phyloP scores from a whole-genome alignment of 192 early-diverging fungal species.

The Podila epicladia region DNA sequence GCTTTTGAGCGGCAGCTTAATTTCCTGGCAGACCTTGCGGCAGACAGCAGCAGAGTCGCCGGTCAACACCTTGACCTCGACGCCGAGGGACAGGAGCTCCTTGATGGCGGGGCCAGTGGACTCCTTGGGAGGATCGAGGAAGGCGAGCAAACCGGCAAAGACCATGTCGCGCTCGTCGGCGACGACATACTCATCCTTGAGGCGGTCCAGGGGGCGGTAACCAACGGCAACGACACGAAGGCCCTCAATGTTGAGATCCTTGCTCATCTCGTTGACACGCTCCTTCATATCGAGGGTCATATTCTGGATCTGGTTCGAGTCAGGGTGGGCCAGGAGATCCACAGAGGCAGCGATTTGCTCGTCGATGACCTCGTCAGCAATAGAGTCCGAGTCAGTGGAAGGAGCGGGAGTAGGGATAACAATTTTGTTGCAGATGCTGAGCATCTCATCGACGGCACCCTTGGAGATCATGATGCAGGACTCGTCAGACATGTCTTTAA shows the following conservation, averaged over 20 bases:
- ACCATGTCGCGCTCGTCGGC: conserved; percentile 54
- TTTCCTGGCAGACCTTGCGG: conserved; percentile 56
- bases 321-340: conserved; percentile 5
- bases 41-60: conserved; percentile 62
- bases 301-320: conserved; percentile 8
- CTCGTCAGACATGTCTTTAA: conserved; percentile 20
- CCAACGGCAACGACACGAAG: conserved; percentile 62
- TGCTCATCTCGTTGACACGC: conserved; percentile 25
- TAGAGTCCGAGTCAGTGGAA: neutral
- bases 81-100: conserved; percentile 45
- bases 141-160: conserved; percentile 57
- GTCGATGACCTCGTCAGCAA: conserved; percentile 6
- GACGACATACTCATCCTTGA: conserved; percentile 16
- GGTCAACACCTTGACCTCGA: conserved; percentile 63
- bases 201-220: conserved; percentile 28
- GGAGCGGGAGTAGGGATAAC: conserved; percentile 10
- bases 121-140: conserved; percentile 62
- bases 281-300: conserved; percentile 29
- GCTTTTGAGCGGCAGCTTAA: conserved; percentile 52
- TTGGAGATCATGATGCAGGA: conserved; percentile 49
- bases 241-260: conserved; percentile 50
- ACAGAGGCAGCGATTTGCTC: neutral
- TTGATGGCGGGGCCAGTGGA: conserved; percentile 52
- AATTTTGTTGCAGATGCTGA: conserved; percentile 51
- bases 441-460: conserved; percentile 60